Conservation (phyloP, 73 alveolate genomes). For the Tetrahymena elliotti region DNA sequence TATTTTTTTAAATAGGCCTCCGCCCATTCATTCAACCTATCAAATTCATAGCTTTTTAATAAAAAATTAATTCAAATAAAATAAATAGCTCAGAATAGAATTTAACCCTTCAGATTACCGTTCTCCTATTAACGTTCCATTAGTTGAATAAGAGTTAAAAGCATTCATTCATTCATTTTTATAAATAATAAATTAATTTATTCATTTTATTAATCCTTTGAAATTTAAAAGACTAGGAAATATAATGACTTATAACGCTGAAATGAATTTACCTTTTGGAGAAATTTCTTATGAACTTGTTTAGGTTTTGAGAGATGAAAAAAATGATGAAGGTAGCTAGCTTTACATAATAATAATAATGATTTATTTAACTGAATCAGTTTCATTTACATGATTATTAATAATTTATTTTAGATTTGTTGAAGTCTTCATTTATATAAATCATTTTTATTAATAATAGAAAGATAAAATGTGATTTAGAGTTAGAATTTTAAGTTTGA, state of each 20-base stretch:
- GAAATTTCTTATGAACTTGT: background rate
- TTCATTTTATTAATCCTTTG: background rate
- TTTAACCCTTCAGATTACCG: slow-evolving; percentile 21
- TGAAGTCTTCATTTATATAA: background rate
- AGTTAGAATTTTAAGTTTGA: background rate
- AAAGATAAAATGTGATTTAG: background rate
- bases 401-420: too few relatives aligned
- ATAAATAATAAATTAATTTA: background rate
- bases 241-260: slow-evolving; percentile 5
- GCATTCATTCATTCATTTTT: background rate
- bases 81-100: background rate
- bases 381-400: too few relatives aligned
- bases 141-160: background rate
- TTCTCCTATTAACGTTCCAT: background rate
- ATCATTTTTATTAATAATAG: background rate
- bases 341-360: background rate
- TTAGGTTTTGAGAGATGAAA: slow-evolving; percentile 1
- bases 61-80: background rate
- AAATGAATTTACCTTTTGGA: slow-evolving; percentile 18
- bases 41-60: too few relatives aligned
- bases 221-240: background rate
- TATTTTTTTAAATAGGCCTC: background rate
- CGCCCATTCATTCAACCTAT: too few relatives aligned
- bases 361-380: too few relatives aligned
- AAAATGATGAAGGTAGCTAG: background rate